Percentiles rank a stretch among this genome's conserved stretches.
These are phyloP conservation scores for Haplosporangium sp. DNA, from an alignment of 371 early-diverging fungal genomes.

Conservation along the genomic window DNA sequence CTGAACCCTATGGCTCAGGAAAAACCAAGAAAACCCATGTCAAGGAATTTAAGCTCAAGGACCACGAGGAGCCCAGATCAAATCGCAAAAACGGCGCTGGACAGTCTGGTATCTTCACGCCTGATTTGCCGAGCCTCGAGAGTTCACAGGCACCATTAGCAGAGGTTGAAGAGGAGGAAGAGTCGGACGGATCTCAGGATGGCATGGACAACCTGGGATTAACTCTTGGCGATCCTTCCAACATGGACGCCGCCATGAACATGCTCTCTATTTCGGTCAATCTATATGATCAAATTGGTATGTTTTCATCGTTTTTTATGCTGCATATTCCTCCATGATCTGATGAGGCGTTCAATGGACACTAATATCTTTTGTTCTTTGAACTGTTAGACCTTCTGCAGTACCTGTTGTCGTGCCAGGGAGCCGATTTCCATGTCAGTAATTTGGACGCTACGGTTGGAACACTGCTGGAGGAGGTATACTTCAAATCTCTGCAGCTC, in stretches of 20 bases:
- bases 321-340: too few relatives aligned
- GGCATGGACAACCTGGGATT: slow-evolving; percentile 65
- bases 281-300: slow-evolving; percentile 83
- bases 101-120: slow-evolving; percentile 14
- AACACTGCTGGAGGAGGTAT: slow-evolving; percentile 83
- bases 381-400: slow-evolving; percentile 71
- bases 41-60: slow-evolving; percentile 62
- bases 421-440: slow-evolving; percentile 63
- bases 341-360: background rate
- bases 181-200: slow-evolving; percentile 45
- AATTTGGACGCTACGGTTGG: slow-evolving; percentile 68
- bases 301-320: background rate
- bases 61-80: slow-evolving; percentile 57
- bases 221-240: slow-evolving; percentile 74
- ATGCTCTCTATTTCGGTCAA: slow-evolving; percentile 75
- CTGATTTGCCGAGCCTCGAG: slow-evolving; percentile 28
- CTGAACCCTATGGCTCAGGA: slow-evolving; percentile 21
- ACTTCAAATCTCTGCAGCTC: slow-evolving; percentile 77
- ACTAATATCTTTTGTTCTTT: background rate
- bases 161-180: slow-evolving; percentile 37
- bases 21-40: slow-evolving; percentile 13
- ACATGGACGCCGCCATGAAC: slow-evolving; percentile 71
- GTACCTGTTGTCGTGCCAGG: slow-evolving; percentile 81
- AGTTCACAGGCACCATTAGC: slow-evolving; percentile 21
- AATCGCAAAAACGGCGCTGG: slow-evolving; percentile 31